phyloP scores from a whole-genome alignment of 73 alveolate species.

The Diophrys appendiculata region DNA sequence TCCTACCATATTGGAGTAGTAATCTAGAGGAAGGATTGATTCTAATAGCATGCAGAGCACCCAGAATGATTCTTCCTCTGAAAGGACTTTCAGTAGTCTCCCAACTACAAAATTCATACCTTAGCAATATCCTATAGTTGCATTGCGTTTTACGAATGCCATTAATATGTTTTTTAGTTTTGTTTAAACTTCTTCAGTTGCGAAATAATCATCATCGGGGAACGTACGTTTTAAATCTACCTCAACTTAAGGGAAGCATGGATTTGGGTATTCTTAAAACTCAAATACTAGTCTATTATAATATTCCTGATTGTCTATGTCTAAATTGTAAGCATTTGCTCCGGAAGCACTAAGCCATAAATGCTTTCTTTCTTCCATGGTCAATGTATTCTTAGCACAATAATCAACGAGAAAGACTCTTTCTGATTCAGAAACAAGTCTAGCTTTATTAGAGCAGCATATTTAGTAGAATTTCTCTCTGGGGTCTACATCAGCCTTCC shows the following conservation, averaged over 20 bases:
- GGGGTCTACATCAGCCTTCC: too few species aligned
- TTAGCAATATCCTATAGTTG: constrained; percentile 72
- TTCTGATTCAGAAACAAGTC: constrained; percentile 1
- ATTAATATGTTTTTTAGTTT: neutral
- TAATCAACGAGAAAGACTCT: neutral
- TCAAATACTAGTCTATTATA: constrained; percentile 1
- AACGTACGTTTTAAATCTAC: constrained; percentile 86
- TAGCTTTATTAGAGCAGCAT: neutral
- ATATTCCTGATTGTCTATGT: neutral
- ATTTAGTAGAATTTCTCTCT: neutral
- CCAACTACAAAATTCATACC: constrained; percentile 78
- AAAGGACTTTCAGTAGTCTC: constrained; percentile 44
- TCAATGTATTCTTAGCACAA: neutral
- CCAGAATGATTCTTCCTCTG: constrained; percentile 83
- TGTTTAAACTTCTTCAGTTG: neutral
- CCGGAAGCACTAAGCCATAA: constrained; percentile 78
- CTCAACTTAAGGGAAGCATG: constrained; percentile 77
- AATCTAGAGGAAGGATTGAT: constrained; percentile 69
- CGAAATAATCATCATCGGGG: constrained; percentile 75
- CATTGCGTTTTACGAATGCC: constrained; percentile 42
- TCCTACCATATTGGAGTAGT: constrained; percentile 76
- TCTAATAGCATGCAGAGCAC: constrained; percentile 62
- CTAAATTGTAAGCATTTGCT: constrained; percentile 21
- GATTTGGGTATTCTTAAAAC: constrained; percentile 58
- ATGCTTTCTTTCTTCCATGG: constrained; percentile 28